Base-by-base conservation (phyloP, 1,139 yeast genomes). In the Lodderomyces margitis region DNA sequence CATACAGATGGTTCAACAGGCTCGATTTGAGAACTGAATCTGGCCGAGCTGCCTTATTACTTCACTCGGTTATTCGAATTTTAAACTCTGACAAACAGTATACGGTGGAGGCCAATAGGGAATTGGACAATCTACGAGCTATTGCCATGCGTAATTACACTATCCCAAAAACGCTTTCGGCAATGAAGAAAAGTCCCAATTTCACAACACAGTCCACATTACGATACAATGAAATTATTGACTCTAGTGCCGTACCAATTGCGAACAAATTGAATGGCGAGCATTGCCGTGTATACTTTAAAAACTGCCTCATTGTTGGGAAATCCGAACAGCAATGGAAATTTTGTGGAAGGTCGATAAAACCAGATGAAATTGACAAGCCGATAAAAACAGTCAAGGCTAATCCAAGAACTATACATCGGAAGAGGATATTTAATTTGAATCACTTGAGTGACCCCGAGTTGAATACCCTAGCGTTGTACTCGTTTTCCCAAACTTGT, bases 271-370 rank as follows among this genome's bases (percentile, higher is more conserved):
- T 37, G 6, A 43, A 61, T 0, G 54, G 53, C 19, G 46, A 49
- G 0, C 47, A 42, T 24, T 10, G 34, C 11, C n/a, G 3, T 3
- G 56, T 68, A 0, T 68, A 50, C 46, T 61, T 59, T 38, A 58
- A 60, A 39, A 53, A 57, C 34, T 41, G 53, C 8, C 46, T 67
- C 1, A 35, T 58, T 7, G 58, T 58, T 3, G 72, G 71, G 2
- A 68, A 63, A 46, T 66, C 74, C 0, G 63, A 57, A 39, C 61
- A 59, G 17, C 73, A 66, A 40, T 68, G 74, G 74, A 67, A 64
- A 44, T 59, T 66, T 41, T 46, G 65, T 17, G 74, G 72, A 1
- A 48, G 74, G 36, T 64, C 71, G 5, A 49, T 68, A 8, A 48
- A 43, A 24, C 56, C 57, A 4, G 52, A 45, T 0, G 54, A 62